Conservation (phyloP, 2,329 filamentous ascomycete genomes). For the Remersonia thermophila region DNA sequence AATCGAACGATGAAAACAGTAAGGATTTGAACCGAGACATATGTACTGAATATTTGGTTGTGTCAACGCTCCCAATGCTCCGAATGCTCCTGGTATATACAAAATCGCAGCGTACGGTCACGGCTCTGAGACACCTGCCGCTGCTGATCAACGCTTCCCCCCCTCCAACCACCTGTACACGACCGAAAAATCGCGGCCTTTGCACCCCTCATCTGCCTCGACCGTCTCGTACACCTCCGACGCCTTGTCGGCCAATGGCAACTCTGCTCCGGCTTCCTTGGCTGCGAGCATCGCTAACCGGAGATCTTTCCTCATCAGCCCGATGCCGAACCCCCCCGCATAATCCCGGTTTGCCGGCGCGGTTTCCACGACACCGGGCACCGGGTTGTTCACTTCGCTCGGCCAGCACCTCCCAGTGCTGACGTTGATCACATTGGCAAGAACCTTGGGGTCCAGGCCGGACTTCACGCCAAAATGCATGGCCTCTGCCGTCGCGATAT, state of each 20-base stretch:
- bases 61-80: too few species aligned
- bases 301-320: conserved; percentile 72
- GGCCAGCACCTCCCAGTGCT: conserved; percentile 96
- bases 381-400: conserved; percentile 89
- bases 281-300: conserved; percentile 62
- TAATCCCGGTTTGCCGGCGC: conserved; percentile 70
- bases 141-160: conserved; percentile 29
- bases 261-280: conserved; percentile 49
- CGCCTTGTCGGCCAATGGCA: conserved; percentile 53
- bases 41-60: too few species aligned
- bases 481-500: conserved; percentile 58
- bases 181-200: conserved; percentile 68
- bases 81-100: too few species aligned
- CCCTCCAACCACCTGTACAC: conserved; percentile 61
- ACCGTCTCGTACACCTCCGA: conserved; percentile 55
- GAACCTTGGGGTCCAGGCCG: conserved; percentile 48
- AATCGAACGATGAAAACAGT: too few species aligned
- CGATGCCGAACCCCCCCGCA: conserved; percentile 62
- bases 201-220: conserved; percentile 46
- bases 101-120: too few species aligned
- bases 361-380: conserved; percentile 66
- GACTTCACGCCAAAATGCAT: conserved; percentile 53
- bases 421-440: conserved; percentile 81
- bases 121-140: too few species aligned
- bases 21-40: too few species aligned